phyloP scores from a whole-genome alignment of 2,329 filamentous ascomycete species.

The Diaporthe citri region DNA sequence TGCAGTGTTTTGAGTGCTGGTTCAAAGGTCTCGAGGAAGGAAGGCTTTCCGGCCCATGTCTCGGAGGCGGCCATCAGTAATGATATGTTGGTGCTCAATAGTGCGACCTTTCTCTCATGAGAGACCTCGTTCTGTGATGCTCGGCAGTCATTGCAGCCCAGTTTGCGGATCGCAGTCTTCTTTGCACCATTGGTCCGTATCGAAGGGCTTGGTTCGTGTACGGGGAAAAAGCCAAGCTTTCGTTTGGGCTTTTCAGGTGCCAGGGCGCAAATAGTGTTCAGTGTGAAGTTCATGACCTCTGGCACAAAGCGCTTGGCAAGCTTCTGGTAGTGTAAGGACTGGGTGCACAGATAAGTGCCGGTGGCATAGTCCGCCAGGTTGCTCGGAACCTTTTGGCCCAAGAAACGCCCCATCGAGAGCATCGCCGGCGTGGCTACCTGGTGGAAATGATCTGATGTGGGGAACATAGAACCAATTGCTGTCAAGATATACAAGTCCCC shows the following conservation, averaged over 20 bases:
- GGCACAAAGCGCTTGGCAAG: conserved; percentile 90
- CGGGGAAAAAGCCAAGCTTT: conserved; percentile 69
- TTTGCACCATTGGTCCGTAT: conserved; percentile 63
- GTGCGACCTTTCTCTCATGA: conserved; percentile 65
- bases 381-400: conserved; percentile 81
- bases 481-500: conserved; percentile 88
- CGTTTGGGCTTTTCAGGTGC: conserved; percentile 66
- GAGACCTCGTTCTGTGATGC: conserved; percentile 45
- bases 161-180: conserved; percentile 59
- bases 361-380: conserved; percentile 75
- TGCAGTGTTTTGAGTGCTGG: conserved; percentile 71
- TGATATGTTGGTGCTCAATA: conserved; percentile 72
- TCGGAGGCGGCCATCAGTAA: conserved; percentile 78
- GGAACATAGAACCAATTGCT: conserved; percentile 86
- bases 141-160: conserved; percentile 71
- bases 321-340: conserved; percentile 85
- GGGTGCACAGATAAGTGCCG: conserved; percentile 83
- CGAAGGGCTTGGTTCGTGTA: conserved; percentile 66
- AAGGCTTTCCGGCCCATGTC: conserved; percentile 78
- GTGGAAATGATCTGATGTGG: conserved; percentile 97
- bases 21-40: conserved; percentile 84
- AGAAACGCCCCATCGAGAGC: conserved; percentile 84
- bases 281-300: conserved; percentile 84
- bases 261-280: conserved; percentile 79
- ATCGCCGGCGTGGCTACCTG: conserved; percentile 92